Base-by-base conservation (phyloP, 164 flowering plant genomes). In the Tetrastigma voinierianum region DNA sequence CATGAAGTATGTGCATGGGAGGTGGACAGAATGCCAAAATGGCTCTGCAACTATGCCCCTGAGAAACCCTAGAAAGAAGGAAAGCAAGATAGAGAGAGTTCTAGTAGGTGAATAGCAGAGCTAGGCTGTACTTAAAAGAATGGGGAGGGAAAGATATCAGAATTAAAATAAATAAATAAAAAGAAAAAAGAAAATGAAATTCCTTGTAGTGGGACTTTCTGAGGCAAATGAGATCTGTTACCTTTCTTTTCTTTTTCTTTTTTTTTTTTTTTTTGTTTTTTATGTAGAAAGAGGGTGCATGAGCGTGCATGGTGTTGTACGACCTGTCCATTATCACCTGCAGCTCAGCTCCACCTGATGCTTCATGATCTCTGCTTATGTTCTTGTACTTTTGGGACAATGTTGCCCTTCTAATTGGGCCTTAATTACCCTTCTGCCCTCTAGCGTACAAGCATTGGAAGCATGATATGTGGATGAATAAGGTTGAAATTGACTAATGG, bases 11-110 rank as follows among this genome's bases (percentile, higher is more conserved):
- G 70, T 70, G n/a, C n/a, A n/a, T n/a, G n/a, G 83, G 81, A 80
- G 83, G 81, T 80, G 75, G 81, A 80, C 83, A 80, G 83, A 80
- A 80, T 80, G 83, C 83, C 83, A 80, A 80, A 80, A 48, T 66
- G 75, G 59, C 78, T 74, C 75, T 77, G 78, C 69, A 80, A 74
- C 55, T 61, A 67, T 18, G 53, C 68, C 76, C 48, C 71, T 70
- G 74, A 67, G 61, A 77, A 72, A 74, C 76, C 74, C 67, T 25
- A 49, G 51, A 64, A 65, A 52, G 56, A 45, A 18, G n/a, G 32
- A 54, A 21, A 57, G 32, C 57, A 18, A 62, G 23, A 17, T 23
- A 51, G n/a, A 56, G 65, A 71, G 32, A 40, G 61, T 46, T 9
- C 13, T 19, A 2, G 54, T 20, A 55, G 32, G 15, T 55, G 25